Percentiles rank a stretch among this genome's conserved stretches.
phyloP scores from a whole-genome alignment of 352 stramenopile genomes.

The Pythium vanterpoolii region DNA sequence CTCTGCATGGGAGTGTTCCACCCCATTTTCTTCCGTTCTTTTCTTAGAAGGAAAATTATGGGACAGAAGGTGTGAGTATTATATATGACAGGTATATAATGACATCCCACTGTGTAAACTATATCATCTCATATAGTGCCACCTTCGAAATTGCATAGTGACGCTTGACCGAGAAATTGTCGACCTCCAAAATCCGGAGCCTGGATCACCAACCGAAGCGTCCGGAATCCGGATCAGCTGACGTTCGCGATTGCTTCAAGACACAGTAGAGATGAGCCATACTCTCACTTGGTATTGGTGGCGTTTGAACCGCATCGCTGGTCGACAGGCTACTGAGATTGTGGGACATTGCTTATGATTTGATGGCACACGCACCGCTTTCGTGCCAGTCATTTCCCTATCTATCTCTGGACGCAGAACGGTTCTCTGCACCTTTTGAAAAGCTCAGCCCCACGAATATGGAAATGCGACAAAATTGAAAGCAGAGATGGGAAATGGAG shows the following conservation, averaged over 20 bases:
- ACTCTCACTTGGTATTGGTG: background rate
- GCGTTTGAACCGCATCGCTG: background rate
- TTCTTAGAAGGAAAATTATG: slow-evolving; percentile 26
- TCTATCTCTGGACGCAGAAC: background rate
- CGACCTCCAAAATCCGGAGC: background rate
- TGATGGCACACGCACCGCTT: background rate
- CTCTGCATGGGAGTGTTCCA: background rate
- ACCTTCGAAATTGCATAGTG: background rate
- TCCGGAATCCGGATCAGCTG: background rate
- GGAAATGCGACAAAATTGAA: too few relatives aligned
- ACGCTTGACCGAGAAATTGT: background rate
- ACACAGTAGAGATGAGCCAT: background rate
- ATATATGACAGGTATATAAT: background rate
- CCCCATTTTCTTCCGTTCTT: slow-evolving; percentile 21
- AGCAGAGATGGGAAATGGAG: too few relatives aligned
- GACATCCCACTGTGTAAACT: background rate
- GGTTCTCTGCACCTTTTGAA: background rate
- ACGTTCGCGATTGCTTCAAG: background rate
- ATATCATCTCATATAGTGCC: background rate
- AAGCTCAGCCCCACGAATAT: too few relatives aligned
- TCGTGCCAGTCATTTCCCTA: background rate
- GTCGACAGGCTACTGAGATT: background rate
- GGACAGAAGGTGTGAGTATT: background rate
- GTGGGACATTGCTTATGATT: background rate
- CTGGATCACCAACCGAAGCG: too few relatives aligned